These are phyloP conservation scores for Hypomyces perniciosus DNA, from an alignment of 2,329 filamentous ascomycete genomes.

Conservation along the genomic window DNA sequence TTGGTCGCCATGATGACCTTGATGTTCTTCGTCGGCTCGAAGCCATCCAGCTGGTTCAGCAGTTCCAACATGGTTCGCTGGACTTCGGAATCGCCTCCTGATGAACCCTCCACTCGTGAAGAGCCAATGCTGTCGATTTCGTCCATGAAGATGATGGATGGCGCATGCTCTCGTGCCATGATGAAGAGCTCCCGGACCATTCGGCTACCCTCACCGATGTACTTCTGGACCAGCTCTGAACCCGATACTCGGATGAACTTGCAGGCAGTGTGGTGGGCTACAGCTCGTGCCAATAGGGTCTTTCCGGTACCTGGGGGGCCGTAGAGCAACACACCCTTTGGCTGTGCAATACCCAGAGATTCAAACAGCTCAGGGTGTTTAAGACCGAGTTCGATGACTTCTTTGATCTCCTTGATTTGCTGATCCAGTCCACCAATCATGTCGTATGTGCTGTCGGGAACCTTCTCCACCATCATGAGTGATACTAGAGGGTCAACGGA, in stretches of 20 bases:
- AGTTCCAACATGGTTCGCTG: conserved; percentile 98
- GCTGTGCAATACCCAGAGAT: conserved; percentile 96
- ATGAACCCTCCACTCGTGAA: conserved; percentile 91
- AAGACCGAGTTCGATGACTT: conserved; percentile 96
- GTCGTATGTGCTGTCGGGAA: conserved; percentile 98
- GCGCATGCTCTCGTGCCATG: conserved; percentile 96
- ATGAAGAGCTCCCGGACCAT: conserved; percentile 99
- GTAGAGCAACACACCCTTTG: conserved; percentile 94
- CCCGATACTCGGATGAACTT: conserved; percentile 98
- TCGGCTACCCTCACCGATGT: conserved; percentile 94
- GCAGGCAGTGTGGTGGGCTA: conserved; percentile 97
- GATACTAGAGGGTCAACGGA: conserved; percentile 98
- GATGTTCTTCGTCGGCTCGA: conserved; percentile 99
- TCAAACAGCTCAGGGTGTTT: conserved; percentile 99
- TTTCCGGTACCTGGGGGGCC: conserved; percentile 96
- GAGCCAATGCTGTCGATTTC: conserved; percentile 99
- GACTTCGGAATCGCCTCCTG: conserved; percentile 93
- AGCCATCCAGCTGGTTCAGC: conserved; percentile 96
- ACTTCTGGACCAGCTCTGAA: conserved; percentile 96
- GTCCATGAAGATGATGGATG: conserved; percentile 99
- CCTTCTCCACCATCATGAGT: conserved; percentile 99
- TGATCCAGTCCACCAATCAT: conserved; percentile 99
- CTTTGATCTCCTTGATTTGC: conserved; percentile 99
- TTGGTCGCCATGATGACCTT: conserved; percentile 99
- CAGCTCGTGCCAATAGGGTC: conserved; percentile 88